These are phyloP conservation scores for Camelina hispida DNA, from an alignment of 345 rosid genomes.

Conservation along the genomic window DNA sequence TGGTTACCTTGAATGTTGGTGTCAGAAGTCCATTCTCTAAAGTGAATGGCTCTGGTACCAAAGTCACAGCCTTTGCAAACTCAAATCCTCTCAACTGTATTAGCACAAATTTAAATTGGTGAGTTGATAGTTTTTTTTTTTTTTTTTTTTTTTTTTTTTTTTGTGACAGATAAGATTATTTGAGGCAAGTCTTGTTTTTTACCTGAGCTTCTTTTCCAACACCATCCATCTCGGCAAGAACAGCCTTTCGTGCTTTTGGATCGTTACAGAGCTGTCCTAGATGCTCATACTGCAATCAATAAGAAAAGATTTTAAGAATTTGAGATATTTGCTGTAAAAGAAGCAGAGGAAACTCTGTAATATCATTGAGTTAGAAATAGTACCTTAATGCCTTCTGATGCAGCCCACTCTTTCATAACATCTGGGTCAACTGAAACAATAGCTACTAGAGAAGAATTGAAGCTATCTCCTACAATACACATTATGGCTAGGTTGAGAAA, in stretches of 20 bases:
- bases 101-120: neutral
- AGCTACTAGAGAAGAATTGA: constrained; percentile 76
- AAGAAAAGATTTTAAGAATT: constrained; percentile 17
- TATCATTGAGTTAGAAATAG: constrained; percentile 9
- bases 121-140: neutral
- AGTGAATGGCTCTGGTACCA: constrained; percentile 81
- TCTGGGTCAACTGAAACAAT: constrained; percentile 78
- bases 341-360: neutral
- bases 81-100: constrained; percentile 73
- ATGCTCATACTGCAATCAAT: constrained; percentile 59
- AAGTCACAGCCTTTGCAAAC: constrained; percentile 79
- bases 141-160: too few relatives aligned
- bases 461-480: constrained; percentile 76
- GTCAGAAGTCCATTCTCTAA: constrained; percentile 83
- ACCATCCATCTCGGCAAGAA: constrained; percentile 77
- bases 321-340: neutral
- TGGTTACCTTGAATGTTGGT: constrained; percentile 79
- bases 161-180: neutral
- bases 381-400: constrained; percentile 74
- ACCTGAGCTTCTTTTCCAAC: constrained; percentile 79
- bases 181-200: constrained; percentile 5
- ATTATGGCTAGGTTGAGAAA: constrained; percentile 32
- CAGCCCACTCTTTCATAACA: constrained; percentile 77
- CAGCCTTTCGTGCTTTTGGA: constrained; percentile 62
- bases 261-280: constrained; percentile 69